Conservation (phyloP, 371 early-diverging fungal species). For the Umbelopsis sp. region DNA sequence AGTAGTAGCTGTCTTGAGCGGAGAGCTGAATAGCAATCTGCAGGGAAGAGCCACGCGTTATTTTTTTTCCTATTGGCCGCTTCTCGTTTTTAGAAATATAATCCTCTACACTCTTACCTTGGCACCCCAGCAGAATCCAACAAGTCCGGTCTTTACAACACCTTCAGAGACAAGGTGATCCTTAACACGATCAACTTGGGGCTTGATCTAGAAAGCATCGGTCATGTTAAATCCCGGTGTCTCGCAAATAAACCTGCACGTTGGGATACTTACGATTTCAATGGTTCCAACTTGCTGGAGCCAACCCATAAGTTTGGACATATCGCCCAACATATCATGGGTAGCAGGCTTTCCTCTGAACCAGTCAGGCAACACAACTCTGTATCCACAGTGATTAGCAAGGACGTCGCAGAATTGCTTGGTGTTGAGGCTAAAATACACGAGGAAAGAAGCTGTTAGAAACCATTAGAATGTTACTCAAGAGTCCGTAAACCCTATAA, state of each 20-base stretch:
- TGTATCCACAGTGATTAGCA: constrained; percentile 56
- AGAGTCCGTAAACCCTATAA: not conserved
- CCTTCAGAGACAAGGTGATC: constrained; percentile 49
- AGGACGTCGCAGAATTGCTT: constrained; percentile 71
- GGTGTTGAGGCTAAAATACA: constrained; percentile 41
- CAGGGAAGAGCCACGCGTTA: too few species aligned
- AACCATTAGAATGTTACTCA: too few species aligned
- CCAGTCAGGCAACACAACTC: constrained; percentile 71
- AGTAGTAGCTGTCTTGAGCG: constrained; percentile 36
- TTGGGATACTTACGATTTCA: constrained; percentile 20
- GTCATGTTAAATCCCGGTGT: not conserved
- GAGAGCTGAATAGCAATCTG: constrained; percentile 44
- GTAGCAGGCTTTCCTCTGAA: constrained; percentile 56
- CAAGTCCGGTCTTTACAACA: constrained; percentile 43
- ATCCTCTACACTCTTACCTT: constrained; percentile 27
- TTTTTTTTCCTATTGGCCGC: too few species aligned
- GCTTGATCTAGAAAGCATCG: constrained; percentile 22
- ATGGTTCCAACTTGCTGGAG: constrained; percentile 39
- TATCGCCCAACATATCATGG: constrained; percentile 30
- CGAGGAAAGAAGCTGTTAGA: not conserved
- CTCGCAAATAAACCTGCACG: not conserved
- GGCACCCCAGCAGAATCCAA: constrained; percentile 77
- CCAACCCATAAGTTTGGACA: constrained; percentile 38
- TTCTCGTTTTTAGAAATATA: not conserved
- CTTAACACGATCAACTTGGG: constrained; percentile 40